Evolutionary conservation across 441 rosid genomes (phyloP), one percentile per base, ranked within the genome.

Genomic region (Jatropha podagrica): DNA sequence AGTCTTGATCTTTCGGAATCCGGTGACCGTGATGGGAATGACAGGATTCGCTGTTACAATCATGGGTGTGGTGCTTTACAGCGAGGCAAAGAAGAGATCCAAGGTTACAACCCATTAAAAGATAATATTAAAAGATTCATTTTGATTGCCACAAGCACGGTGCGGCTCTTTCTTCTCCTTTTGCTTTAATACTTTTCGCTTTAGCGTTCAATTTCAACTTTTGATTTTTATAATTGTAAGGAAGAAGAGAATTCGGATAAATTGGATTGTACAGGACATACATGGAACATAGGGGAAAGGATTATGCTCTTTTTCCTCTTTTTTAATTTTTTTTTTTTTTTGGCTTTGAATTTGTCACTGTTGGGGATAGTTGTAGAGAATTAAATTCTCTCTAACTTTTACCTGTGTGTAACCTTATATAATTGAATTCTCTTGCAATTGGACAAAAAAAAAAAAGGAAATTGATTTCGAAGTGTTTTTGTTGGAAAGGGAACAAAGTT

Each of bases 71-170:
- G 97, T 91, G 84, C 93, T 93, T 76, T 95, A 95, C 86, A 88
- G 97, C 76, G 99, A 95, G 87, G 99, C 99, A 38, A 95, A 82
- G 94, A 95, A 95, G 95, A 90, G 99, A 84, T 95, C 97, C 13
- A 95, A 93, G 82, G 85, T 85, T 72, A 85, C 87, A 65, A 81
- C 86, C 68, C 94, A 91, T 65, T 87, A 85, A 89, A 42, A 69
- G 72, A 56, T 52, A 60, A 71, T 23, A 42, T 20, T 5, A 41
- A 76, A 77, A 51, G 72, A 78, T 87, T 82, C 85, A 73, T 72
- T 85, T 79, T 81, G 78, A 64, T 80, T 78, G 86, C 83, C 83
- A 74, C 69, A 70, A 74, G 76, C 83, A 82, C 66, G 86, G 88
- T 80, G 85, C 82, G 77, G 83, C 69, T 74, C 78, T 59, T 78